These are phyloP conservation scores for Kockovaella imperatae DNA, from an alignment of 768 basidiomycete species.

Conservation along the genomic window DNA sequence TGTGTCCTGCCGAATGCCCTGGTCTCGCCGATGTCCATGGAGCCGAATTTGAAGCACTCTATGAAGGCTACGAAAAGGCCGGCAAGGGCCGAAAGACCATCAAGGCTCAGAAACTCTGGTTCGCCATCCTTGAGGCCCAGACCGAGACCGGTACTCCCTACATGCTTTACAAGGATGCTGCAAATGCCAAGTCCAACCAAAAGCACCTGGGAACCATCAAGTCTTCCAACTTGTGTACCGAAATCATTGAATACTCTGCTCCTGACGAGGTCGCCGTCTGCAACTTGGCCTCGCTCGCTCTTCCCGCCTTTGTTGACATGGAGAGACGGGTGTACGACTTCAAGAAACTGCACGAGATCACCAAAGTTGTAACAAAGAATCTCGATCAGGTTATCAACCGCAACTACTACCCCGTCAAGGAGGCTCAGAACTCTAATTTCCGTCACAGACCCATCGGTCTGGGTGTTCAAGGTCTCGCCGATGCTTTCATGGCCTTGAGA, in stretches of 20 bases:
- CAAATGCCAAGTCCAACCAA: slow-evolving; percentile 97
- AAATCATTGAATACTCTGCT: slow-evolving; percentile 96
- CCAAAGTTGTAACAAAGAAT: slow-evolving; percentile 87
- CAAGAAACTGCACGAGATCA: slow-evolving; percentile 84
- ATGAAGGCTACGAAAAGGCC: slow-evolving; percentile 76
- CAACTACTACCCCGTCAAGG: slow-evolving; percentile 91
- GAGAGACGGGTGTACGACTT: slow-evolving; percentile 71
- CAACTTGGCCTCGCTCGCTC: slow-evolving; percentile 93
- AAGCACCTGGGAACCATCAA: slow-evolving; percentile 98
- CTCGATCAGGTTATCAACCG: slow-evolving; percentile 56
- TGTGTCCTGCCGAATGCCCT: slow-evolving; percentile 96
- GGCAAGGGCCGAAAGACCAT: slow-evolving; percentile 65
- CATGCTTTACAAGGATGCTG: slow-evolving; percentile 97
- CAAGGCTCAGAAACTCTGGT: slow-evolving; percentile 97
- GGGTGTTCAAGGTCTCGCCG: slow-evolving; percentile 95
- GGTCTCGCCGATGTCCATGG: slow-evolving; percentile 80
- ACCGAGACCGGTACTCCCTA: slow-evolving; percentile 99
- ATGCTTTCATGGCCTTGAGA: slow-evolving; percentile 93
- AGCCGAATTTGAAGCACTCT: slow-evolving; percentile 65
- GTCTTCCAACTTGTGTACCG: slow-evolving; percentile 97
- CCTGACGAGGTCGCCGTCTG: slow-evolving; percentile 97
- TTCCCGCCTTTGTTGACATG: slow-evolving; percentile 79
- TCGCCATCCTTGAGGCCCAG: slow-evolving; percentile 90
- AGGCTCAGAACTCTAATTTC: slow-evolving; percentile 87
- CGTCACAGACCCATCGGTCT: slow-evolving; percentile 96